phyloP scores from a whole-genome alignment of 2,329 filamentous ascomycete genomes.

The Xenoacremonium recifei region DNA sequence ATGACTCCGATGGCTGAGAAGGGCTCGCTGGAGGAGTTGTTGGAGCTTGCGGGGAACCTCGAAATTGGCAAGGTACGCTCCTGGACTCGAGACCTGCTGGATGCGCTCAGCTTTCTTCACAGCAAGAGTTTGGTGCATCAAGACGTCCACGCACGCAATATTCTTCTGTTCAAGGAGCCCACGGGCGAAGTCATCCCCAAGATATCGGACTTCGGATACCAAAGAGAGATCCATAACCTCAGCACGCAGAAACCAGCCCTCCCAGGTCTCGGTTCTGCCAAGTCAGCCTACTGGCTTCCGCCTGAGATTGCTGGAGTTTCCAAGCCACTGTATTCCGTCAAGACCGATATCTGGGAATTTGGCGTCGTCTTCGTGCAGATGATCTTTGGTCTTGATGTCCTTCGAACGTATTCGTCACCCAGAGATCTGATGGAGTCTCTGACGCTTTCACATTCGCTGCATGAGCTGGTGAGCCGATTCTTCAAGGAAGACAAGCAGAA shows the following conservation, averaged over 20 bases:
- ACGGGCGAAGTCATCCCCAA: conserved; percentile 71
- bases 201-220: conserved; percentile 71
- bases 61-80: conserved; percentile 74
- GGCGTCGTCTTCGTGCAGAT: conserved; percentile 91
- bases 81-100: conserved; percentile 89
- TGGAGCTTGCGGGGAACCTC: conserved; percentile 75
- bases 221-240: conserved; percentile 64
- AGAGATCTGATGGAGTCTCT: conserved; percentile 69
- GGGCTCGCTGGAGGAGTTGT: conserved; percentile 76
- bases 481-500: conserved; percentile 85
- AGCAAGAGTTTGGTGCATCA: conserved; percentile 81
- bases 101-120: conserved; percentile 85
- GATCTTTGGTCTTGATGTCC: conserved; percentile 80
- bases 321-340: conserved; percentile 65
- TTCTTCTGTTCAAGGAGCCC: conserved; percentile 70
- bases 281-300: conserved; percentile 79
- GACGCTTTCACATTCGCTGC: conserved; percentile 69
- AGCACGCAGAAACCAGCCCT: conserved; percentile 51
- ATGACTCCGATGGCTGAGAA: conserved; percentile 77
- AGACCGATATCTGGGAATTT: conserved; percentile 94
- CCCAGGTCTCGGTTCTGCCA: conserved; percentile 57
- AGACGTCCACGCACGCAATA: conserved; percentile 75
- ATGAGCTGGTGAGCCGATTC: conserved; percentile 78
- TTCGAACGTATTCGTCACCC: conserved; percentile 77
- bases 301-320: conserved; percentile 69